Base-by-base conservation (phyloP, 768 basidiomycete species). In the Lactarius trivialis region DNA sequence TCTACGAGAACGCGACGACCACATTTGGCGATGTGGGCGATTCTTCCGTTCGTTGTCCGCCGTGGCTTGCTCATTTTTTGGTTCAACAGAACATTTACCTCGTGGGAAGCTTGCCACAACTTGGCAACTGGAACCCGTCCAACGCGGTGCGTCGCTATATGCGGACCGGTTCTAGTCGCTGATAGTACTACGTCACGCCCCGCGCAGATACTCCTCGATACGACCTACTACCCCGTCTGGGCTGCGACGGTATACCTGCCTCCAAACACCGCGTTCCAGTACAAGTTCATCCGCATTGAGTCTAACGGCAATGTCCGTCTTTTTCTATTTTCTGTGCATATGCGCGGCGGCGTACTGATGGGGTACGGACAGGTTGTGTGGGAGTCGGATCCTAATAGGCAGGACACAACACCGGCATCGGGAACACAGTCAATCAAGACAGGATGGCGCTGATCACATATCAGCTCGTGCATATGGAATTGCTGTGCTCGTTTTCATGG, bases 351-450 rank as follows among this genome's bases (percentile, higher is more conserved):
- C 17, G 28, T 30, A 11, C 34, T 49, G 30, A 36, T 51, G 28
- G 26, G 3, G 1, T 32, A 48, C 45, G 11, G 0, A n/a, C 30
- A 63, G 61, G 70, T 86, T 52, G 73, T 76, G 8, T 85, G 84
- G 84, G 85, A 86, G 68, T 81, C 81, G 0, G 82, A 84, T 65
- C 83, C 85, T 3, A 83, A 85, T 64, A 75, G 83, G 41, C 73
- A 76, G 45, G 76, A 72, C 3, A 82, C 77, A 11, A 76, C 78
- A 4, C 75, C 69, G 28, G 50, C 34, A 17, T 57, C 55, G 1
- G 64, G 61, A 21, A 49, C 55, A 17, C 75, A 78, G 64, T 77
- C 75, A 1, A 57, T 82, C 30, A 72, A 69, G 15, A 73, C 77
- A 2, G 74, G 75, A 7, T 83, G 82, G 81, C 74, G 76, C 50